Evolutionary conservation across 768 basidiomycete genomes (phyloP).

Genomic region (Boletus reticuloceps): DNA sequence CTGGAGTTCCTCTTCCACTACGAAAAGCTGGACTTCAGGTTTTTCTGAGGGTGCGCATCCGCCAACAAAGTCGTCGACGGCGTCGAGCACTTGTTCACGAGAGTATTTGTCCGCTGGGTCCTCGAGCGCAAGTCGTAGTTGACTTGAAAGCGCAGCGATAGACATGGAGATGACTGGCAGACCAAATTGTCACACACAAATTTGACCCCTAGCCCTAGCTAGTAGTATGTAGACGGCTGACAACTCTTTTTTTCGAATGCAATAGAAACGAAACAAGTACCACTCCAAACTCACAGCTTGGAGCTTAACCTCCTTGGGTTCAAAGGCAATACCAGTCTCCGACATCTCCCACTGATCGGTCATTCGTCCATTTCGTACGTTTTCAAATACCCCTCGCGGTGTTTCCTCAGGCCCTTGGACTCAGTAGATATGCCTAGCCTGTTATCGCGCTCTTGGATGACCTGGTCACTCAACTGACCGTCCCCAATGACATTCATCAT

Average conservation of each 20-base stretch:
- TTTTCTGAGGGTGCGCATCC: slow-evolving; percentile 49
- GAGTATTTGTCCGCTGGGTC: slow-evolving; percentile 48
- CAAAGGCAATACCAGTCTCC: slow-evolving; percentile 33
- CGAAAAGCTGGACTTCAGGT: slow-evolving; percentile 40
- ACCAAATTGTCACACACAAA: too few species aligned
- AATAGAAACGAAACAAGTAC: too few species aligned
- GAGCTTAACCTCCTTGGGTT: slow-evolving; percentile 27
- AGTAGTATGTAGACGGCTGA: too few species aligned
- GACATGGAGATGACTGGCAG: slow-evolving; percentile 25
- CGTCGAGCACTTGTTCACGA: slow-evolving; percentile 46
- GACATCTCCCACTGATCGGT: slow-evolving; percentile 40
- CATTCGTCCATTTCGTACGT: slow-evolving; percentile 35
- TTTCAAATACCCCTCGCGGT: slow-evolving; percentile 38
- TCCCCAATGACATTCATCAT: slow-evolving; percentile 46
- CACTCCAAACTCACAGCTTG: neutral
- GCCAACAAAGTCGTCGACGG: slow-evolving; percentile 55
- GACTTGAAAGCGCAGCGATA: slow-evolving; percentile 42
- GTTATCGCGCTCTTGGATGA: slow-evolving; percentile 34
- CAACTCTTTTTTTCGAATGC: too few species aligned
- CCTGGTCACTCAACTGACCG: slow-evolving; percentile 31
- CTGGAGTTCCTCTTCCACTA: slow-evolving; percentile 68
- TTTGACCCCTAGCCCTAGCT: too few species aligned
- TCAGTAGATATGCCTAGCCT: slow-evolving; percentile 33
- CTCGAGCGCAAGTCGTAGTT: slow-evolving; percentile 59
- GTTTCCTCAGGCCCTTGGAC: slow-evolving; percentile 28